phyloP scores from a whole-genome alignment of 2,329 filamentous ascomycete species.

The Cercospora beticola region DNA sequence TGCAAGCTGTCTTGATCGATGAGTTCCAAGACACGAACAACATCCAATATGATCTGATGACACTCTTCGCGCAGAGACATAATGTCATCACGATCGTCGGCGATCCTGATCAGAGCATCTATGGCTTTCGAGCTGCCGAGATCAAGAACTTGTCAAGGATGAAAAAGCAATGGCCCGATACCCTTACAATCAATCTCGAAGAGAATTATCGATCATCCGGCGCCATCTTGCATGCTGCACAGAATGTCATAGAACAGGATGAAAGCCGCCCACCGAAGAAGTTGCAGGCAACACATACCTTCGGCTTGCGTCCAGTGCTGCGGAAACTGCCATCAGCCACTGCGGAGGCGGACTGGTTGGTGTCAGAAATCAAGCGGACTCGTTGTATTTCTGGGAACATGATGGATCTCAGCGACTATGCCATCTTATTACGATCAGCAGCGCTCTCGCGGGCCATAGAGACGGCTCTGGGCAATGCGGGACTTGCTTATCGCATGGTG shows the following conservation, averaged over 20 bases:
- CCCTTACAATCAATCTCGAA: slow-evolving; percentile 79
- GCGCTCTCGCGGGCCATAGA: slow-evolving; percentile 84
- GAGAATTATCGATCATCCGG: slow-evolving; percentile 94
- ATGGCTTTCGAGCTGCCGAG: slow-evolving; percentile 91
- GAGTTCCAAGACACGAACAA: slow-evolving; percentile 98
- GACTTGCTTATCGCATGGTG: slow-evolving; percentile 89
- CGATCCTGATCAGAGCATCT: slow-evolving; percentile 97
- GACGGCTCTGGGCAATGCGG: slow-evolving; percentile 72
- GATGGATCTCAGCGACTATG: slow-evolving; percentile 73
- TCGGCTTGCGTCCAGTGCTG: slow-evolving; percentile 77
- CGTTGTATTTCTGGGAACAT: slow-evolving; percentile 70
- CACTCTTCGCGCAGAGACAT: slow-evolving; percentile 70
- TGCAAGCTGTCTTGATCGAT: slow-evolving; percentile 89
- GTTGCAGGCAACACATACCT: slow-evolving; percentile 74
- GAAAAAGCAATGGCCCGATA: slow-evolving; percentile 71
- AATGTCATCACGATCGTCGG: slow-evolving; percentile 90
- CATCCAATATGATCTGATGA: slow-evolving; percentile 93
- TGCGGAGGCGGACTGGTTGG: slow-evolving; percentile 83
- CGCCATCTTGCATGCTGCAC: slow-evolving; percentile 74
- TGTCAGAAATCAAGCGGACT: slow-evolving; percentile 74
- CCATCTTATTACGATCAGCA: slow-evolving; percentile 83
- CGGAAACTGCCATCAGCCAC: slow-evolving; percentile 68
- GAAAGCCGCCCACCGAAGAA: slow-evolving; percentile 74
- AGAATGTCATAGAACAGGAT: slow-evolving; percentile 90
- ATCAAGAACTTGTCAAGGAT: slow-evolving; percentile 82